Conservation (phyloP, 2,329 filamentous ascomycete species). For the Aureobasidium lini region DNA sequence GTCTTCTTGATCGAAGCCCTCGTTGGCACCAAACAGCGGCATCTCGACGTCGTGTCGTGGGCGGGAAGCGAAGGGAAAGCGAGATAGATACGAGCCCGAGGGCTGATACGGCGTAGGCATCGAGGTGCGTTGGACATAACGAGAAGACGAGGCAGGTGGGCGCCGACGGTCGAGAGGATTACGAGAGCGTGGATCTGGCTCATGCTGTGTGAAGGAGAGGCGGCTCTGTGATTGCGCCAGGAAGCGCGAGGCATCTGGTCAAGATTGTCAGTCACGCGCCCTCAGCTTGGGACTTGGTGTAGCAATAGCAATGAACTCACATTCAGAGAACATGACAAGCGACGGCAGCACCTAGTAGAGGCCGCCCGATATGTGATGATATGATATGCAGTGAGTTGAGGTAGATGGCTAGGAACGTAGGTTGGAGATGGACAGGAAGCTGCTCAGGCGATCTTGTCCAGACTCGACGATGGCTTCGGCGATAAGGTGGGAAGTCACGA, state of each 20-base stretch:
- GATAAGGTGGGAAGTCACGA: background rate
- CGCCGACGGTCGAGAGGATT: slow-evolving; percentile 42
- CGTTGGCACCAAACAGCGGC: slow-evolving; percentile 85
- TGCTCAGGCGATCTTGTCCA: background rate
- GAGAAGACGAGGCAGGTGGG: slow-evolving; percentile 37
- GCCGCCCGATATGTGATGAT: background rate
- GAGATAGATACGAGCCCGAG: slow-evolving; percentile 59
- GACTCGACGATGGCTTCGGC: background rate
- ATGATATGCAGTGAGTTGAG: background rate
- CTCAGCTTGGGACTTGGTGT: slow-evolving; percentile 23
- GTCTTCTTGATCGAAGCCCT: slow-evolving; percentile 87
- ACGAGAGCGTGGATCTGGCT: slow-evolving; percentile 34
- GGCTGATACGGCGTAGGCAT: slow-evolving; percentile 73
- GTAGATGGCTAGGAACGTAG: background rate
- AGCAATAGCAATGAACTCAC: slow-evolving; percentile 46
- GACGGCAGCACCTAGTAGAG: background rate
- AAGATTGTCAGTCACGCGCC: slow-evolving; percentile 37
- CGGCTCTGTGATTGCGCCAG: slow-evolving; percentile 93
- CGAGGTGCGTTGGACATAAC: slow-evolving; percentile 41
- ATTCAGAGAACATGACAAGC: slow-evolving; percentile 73
- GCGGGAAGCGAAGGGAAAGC: slow-evolving; percentile 73
- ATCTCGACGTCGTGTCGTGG: slow-evolving; percentile 61
- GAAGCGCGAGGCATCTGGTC: slow-evolving; percentile 86
- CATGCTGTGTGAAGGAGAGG: slow-evolving; percentile 59
- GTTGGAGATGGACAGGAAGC: background rate